Base-by-base conservation (phyloP, 352 stramenopile species). In the Globisporangium okanoganense region DNA sequence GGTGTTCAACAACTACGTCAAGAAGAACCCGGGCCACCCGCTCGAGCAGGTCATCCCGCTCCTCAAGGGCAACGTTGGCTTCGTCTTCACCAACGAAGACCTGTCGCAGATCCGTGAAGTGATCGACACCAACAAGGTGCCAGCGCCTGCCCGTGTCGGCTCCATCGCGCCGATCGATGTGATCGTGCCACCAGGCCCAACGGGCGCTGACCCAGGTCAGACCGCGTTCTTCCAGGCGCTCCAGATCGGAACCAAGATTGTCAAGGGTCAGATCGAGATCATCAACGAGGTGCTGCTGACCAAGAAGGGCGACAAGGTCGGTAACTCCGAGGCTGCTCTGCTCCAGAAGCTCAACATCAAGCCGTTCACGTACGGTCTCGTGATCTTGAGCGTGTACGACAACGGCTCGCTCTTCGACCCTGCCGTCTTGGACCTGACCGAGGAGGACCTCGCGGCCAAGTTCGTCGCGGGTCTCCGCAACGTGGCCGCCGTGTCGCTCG, bases 181-280 rank as follows among this genome's bases (percentile, higher is more conserved):
- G 24, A 78, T 99, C 56, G 95, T 99, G 56, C 96, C 97, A 55
- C 93, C 97, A 55, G 98, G 98, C 69, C 94, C 95, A 35, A 99
- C 98, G 58, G 98, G 97, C 62, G 98, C 95, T 86, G 98, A 99
- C 90, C 98, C 98, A 61, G 97, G 97, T 87, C 97, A 99, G 83
- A 99, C 98, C 36, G 96, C 92, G 31, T 99, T 99, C 82, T 99
- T 99, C 96, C 98, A 99, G 81, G 98, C 97, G 43, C 87, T 99
- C 63, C 83, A 91, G 71, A 99, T 99, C 74, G 88, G 94, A 66
- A 99, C 98, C 71, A 99, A 99, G 93, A 99, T 99, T 97, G 91
- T 97, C 67, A 97, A 97, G 75, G 97, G 96, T 91, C 97, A 99
- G 81, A 99, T 99, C 95, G 98, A 99, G 79, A 99, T 99, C 80